phyloP scores from a whole-genome alignment of 140 eudicot species.

The Cichorium intybus region DNA sequence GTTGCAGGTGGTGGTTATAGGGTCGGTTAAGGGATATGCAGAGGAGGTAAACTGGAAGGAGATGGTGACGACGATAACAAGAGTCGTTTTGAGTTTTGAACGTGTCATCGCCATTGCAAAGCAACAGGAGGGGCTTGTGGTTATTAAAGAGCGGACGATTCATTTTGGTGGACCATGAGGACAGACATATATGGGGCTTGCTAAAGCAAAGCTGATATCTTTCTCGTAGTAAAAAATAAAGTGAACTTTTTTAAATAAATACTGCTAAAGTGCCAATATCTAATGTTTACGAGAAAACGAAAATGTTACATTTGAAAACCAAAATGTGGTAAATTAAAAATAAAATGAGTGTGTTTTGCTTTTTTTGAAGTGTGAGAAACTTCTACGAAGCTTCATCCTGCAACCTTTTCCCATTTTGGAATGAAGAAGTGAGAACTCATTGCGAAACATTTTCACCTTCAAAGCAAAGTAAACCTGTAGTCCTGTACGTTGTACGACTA shows the following conservation, averaged over 20 bases:
- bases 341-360: neutral
- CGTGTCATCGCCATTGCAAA: slow-evolving; percentile 1
- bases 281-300: neutral
- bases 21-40: neutral
- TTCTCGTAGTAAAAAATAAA: neutral
- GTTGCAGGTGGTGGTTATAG: slow-evolving; percentile 24
- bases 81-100: slow-evolving; percentile 2
- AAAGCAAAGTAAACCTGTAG: slow-evolving; percentile 9
- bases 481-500: neutral
- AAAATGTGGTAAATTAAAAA: neutral
- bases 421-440: neutral
- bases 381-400: slow-evolving; percentile 22
- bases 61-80: slow-evolving; percentile 10
- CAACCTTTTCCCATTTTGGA: neutral
- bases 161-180: neutral
- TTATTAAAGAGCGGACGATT: neutral
- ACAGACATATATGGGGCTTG: neutral
- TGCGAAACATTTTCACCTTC: neutral
- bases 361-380: neutral
- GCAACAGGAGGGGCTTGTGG: neutral
- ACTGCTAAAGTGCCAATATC: neutral
- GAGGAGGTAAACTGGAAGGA: slow-evolving; percentile 13
- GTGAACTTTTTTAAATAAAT: neutral
- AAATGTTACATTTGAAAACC: neutral
- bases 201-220: neutral